Base-by-base conservation (phyloP, 2,329 filamentous ascomycete species). In the Trichoderma koningii region DNA sequence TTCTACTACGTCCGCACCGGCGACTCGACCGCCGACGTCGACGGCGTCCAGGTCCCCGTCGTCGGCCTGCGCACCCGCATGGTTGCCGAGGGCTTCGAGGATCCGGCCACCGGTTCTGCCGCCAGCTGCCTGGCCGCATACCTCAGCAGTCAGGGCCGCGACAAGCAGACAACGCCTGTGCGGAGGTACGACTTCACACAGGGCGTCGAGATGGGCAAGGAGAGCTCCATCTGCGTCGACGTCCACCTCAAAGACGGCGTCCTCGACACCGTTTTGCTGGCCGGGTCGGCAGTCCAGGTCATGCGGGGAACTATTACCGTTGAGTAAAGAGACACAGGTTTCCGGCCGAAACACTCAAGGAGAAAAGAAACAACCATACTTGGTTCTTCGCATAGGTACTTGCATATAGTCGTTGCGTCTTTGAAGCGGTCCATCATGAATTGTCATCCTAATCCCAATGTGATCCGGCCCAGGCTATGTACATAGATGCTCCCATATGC, bases 171-270 rank as follows among this genome's bases (percentile, higher is more conserved):
- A n/a, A 73, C 70, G 23, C 74, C 73, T 26, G 74, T 69, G 63
- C 68, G 52, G 51, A 77, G 73, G 62, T 87, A 84, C 68, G 77
- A 81, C 65, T 76, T 90, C 67, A 83, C 83, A 66, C 88, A 90
- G 76, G 88, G 87, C 0, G 85, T 89, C 10, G 87, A 90, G 76
- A 89, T 90, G 84, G 87, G 86, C 6, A 76, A 86, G 68, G 77
- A 76, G 73, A 86, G 84, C 70, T 76, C 81, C 55, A 85, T 86
- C 55, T 70, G 74, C 45, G 80, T 85, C 42, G 78, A 82, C 63
- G 77, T 83, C n/a, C 68, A 66, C 42, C 60, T 74, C 44, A 73
- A 74, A 53, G 73, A 71, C 63, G 69, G 70, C 23, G 67, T 71
- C 45, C 72, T 78, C 47, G 69, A 73, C 44, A 66, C 66, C 9